Base-by-base conservation (phyloP, 1,284 basidiomycete genomes). In the Bothia castanella region DNA sequence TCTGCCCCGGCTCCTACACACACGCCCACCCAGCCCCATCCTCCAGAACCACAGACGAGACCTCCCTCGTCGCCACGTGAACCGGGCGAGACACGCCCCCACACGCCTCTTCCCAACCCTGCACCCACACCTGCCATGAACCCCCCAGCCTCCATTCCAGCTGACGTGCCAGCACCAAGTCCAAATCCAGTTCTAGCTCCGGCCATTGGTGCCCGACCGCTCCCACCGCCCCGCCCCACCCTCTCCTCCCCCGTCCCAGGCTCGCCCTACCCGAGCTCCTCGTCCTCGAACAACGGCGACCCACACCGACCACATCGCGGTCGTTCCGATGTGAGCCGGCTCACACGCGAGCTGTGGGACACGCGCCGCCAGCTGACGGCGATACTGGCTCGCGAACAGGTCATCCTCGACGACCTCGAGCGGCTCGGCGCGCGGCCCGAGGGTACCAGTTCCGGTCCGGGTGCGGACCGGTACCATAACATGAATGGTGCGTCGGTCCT, bases 281-380 rank as follows among this genome's bases (percentile, higher is more conserved):
- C 45, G 1, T 35, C 42, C n/a, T 45, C 41, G 16, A 41, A 34
- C 9, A 30, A 31, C 19, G 40, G 12, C 3, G 40, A 45, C 2
- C 4, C 21, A 16, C 37, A 30, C 13, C 3, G 16, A 11, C 20
- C 46, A 4, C 41, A 44, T 21, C 35, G 40, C 5, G 40, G 38
- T 29, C 52, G 49, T 4, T 32, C n/a, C 16, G 45, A 46, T 17
- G 49, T 45, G 11, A 43, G 16, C 14, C 47, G 44, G 19, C 39
- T 65, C 21, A 54, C 27, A 16, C 55, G 53, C 16, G 63, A 61
- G 17, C 42, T 69, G 5, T 59, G 47, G 56, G 61, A 63, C 17
- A 61, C 62, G 25, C 65, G 62, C 7, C 47, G 53, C 14, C 45
- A 64, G n/a, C n/a, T 64, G 38, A 53, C 47, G 21, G 54, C 59